A percentile compares a stretch with the other conserved stretches of the same genome.
These are phyloP conservation scores for Diaporthe citriasiana DNA, from an alignment of 2,329 filamentous ascomycete genomes.

Conservation along the genomic window DNA sequence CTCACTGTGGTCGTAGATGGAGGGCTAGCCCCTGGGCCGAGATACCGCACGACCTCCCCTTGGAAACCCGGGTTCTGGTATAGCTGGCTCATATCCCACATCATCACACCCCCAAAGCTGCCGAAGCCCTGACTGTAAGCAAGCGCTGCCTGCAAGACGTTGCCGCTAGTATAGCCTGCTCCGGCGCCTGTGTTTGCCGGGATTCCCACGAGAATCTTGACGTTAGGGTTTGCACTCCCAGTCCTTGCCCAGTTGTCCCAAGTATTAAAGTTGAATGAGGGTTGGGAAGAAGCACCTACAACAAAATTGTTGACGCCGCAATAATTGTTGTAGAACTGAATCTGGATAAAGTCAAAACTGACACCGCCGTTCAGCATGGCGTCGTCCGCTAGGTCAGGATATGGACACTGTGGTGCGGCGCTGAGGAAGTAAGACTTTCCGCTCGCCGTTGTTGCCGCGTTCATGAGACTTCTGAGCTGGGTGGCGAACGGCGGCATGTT, in stretches of 20 bases:
- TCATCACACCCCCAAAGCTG: slow-evolving; percentile 77
- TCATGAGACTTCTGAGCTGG: slow-evolving; percentile 69
- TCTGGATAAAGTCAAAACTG: slow-evolving; percentile 71
- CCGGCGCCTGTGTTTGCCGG: slow-evolving; percentile 69
- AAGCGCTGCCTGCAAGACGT: slow-evolving; percentile 64
- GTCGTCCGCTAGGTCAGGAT: slow-evolving; percentile 72
- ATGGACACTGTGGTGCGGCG: slow-evolving; percentile 78
- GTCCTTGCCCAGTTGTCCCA: slow-evolving; percentile 77
- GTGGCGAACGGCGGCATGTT: slow-evolving; percentile 75
- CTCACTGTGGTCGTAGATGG: slow-evolving; percentile 35
- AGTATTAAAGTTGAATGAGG: slow-evolving; percentile 71
- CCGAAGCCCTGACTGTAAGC: slow-evolving; percentile 66
- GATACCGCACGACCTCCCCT: slow-evolving; percentile 55
- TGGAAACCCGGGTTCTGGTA: slow-evolving; percentile 72
- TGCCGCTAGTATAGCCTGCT: slow-evolving; percentile 66
- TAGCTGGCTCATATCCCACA: slow-evolving; percentile 77
- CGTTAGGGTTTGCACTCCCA: slow-evolving; percentile 68
- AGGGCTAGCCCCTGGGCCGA: slow-evolving; percentile 45
- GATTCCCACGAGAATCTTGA: slow-evolving; percentile 74
- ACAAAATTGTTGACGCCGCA: slow-evolving; percentile 71
- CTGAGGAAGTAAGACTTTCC: slow-evolving; percentile 71
- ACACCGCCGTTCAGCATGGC: slow-evolving; percentile 69
- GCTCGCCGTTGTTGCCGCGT: slow-evolving; percentile 60
- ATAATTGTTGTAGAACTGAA: slow-evolving; percentile 79
- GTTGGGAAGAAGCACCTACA: slow-evolving; percentile 58